These are phyloP conservation scores for Boeremia lycopersici DNA, from an alignment of 2,329 filamentous ascomycete genomes.

Conservation along the genomic window DNA sequence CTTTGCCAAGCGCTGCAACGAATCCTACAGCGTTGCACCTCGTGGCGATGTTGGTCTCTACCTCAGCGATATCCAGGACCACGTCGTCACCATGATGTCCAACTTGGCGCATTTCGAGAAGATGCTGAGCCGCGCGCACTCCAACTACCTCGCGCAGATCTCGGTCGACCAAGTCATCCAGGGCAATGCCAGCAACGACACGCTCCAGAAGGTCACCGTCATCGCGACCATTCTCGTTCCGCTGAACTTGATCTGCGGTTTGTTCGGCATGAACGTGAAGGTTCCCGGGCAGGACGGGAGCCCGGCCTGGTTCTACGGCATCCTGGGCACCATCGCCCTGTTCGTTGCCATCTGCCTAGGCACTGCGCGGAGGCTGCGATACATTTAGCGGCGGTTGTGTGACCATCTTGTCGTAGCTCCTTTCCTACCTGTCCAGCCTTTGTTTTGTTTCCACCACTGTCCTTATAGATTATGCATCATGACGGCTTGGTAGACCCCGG, in stretches of 20 bases:
- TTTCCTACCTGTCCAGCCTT: background rate
- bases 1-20: constrained; percentile 98
- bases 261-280: constrained; percentile 86
- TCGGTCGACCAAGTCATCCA: constrained; percentile 89
- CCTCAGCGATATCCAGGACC: constrained; percentile 96
- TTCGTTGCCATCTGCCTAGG: constrained; percentile 50
- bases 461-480: background rate
- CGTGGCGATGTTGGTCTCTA: constrained; percentile 97
- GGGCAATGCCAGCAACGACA: constrained; percentile 85
- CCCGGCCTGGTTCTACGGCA: constrained; percentile 65
- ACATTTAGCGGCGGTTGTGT: constrained; percentile 38
- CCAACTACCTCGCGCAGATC: constrained; percentile 94
- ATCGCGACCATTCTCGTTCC: constrained; percentile 95
- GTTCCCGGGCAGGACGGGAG: constrained; percentile 67
- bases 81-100: constrained; percentile 99
- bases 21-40: constrained; percentile 93
- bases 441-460: background rate
- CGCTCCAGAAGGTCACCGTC: constrained; percentile 93
- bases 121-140: constrained; percentile 91
- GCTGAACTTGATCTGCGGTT: constrained; percentile 85
- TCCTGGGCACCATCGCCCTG: constrained; percentile 60
- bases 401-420: background rate
- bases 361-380: constrained; percentile 52
- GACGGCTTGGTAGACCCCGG: constrained; percentile 3
- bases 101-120: constrained; percentile 96